Evolutionary conservation across 2,329 filamentous ascomycete genomes (phyloP), one percentile per base, ranked within the genome.

Genomic region (Talaromyces piceae): DNA sequence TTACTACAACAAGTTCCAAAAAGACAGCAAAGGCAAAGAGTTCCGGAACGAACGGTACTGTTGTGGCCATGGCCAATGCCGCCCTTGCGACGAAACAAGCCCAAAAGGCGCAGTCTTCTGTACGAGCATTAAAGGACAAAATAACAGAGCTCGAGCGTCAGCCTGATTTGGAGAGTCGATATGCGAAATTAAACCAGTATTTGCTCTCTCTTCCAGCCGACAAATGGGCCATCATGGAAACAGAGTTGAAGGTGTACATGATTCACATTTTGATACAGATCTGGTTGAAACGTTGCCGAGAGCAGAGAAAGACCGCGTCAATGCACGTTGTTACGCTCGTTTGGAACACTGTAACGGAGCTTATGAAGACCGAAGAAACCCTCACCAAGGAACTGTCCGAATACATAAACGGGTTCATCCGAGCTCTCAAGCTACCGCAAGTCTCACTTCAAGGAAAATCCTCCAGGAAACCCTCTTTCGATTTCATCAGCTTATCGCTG

Each of bases 101-200:
- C 22, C 31, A 39, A 27, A 31, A 39, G 13, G 27, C 23, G 5
- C 28, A 47, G 7, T 11, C 23, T 22, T 18, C 20, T 16, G 16
- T 26, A 11, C 20, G 45, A 47, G 28, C 22, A 16, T 25, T 47
- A n/a, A 26, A 16, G n/a, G 31, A 20, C 25, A 37, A 23, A 31
- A 31, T 37, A 5, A 37, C 45, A 7, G 33, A 37, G 4, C 2
- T 39, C 23, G 8, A 41, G 12, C 25, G 5, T 18, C 25, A 37
- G 13, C 12, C n/a, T 12, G 39, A 22, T 18, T n/a, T 26, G 11
- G 12, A 25, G 20, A 67, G 65, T 25, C 70, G 76, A 45, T 82
- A 78, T 56, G 61, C 70, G 22, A 77, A 75, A 54, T 69, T 73
- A 0, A 67, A 74, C 41, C 73, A 73, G 33, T 79, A 80, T 55